These are phyloP conservation scores for Lojkania enalia DNA, from an alignment of 2,329 filamentous ascomycete species.

Conservation along the genomic window DNA sequence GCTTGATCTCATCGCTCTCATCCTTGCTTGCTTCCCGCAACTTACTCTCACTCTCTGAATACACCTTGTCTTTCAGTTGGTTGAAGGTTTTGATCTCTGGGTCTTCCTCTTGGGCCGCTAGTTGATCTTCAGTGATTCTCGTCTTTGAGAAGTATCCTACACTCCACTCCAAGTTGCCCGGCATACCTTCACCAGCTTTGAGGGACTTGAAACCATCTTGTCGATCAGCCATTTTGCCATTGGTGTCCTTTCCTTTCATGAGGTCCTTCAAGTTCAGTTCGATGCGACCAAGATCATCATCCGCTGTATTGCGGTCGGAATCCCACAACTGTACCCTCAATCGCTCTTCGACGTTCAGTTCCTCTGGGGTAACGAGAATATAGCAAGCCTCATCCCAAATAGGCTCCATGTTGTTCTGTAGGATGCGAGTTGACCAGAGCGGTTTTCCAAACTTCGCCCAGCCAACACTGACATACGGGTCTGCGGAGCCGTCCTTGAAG, in stretches of 20 bases:
- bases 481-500: slow-evolving; percentile 63
- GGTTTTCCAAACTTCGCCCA: slow-evolving; percentile 79
- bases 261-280: slow-evolving; percentile 68
- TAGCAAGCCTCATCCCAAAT: slow-evolving; percentile 72
- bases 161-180: slow-evolving; percentile 69
- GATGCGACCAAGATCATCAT: slow-evolving; percentile 74
- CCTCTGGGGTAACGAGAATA: slow-evolving; percentile 70
- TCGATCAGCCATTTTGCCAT: slow-evolving; percentile 64
- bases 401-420: slow-evolving; percentile 67
- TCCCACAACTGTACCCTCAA: slow-evolving; percentile 75
- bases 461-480: slow-evolving; percentile 71
- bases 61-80: slow-evolving; percentile 62
- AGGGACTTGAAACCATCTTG: slow-evolving; percentile 68
- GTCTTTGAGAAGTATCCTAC: slow-evolving; percentile 73
- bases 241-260: slow-evolving; percentile 62
- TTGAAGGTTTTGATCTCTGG: slow-evolving; percentile 60
- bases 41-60: slow-evolving; percentile 60
- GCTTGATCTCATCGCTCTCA: slow-evolving; percentile 64
- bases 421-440: slow-evolving; percentile 66
- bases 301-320: slow-evolving; percentile 70
- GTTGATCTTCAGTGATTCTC: slow-evolving; percentile 63
- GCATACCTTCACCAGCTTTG: slow-evolving; percentile 68
- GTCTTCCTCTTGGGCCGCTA: slow-evolving; percentile 64
- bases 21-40: slow-evolving; percentile 66
- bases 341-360: slow-evolving; percentile 71